A percentile compares a stretch with the other conserved stretches of the same genome.
Evolutionary conservation across 495 filamentous ascomycete genomes (phyloP).

Genomic region (Mytilinidion resinicola): DNA sequence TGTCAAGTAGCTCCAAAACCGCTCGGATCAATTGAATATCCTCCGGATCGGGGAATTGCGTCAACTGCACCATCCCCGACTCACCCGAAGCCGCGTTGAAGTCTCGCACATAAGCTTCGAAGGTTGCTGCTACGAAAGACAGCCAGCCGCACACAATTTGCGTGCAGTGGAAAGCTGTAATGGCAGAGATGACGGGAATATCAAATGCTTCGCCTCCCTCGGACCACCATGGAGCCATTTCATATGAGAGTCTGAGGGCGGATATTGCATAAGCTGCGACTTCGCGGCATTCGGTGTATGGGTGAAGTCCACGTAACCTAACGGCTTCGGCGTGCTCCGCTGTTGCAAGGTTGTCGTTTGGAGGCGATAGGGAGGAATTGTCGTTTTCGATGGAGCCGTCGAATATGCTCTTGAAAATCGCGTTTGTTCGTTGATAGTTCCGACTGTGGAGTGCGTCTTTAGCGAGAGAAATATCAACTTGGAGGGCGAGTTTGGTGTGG

Average conservation of each 20-base stretch:
- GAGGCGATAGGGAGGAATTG: too few relatives aligned
- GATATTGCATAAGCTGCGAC: background rate
- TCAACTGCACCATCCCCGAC: background rate
- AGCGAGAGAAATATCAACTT: background rate
- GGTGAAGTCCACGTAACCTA: background rate
- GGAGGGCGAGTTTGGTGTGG: background rate
- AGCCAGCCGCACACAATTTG: background rate
- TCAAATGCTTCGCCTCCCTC: background rate
- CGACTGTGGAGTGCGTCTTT: background rate
- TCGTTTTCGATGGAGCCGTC: background rate
- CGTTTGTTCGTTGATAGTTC: background rate
- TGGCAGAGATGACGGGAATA: background rate
- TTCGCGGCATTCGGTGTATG: background rate
- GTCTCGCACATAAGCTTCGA: background rate
- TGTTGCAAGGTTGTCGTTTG: background rate
- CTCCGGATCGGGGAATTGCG: background rate
- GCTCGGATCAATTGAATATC: background rate
- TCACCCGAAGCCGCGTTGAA: background rate
- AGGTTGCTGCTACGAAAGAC: background rate
- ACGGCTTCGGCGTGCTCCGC: background rate
- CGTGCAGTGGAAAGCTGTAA: background rate
- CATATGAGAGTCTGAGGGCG: background rate
- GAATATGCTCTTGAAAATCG: background rate
- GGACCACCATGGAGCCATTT: background rate
- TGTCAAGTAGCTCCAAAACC: background rate